Percentiles rank a stretch among this genome's conserved stretches.
phyloP scores from a whole-genome alignment of 1,139 yeast genomes.

The Meyerozyma guilliermondii region DNA sequence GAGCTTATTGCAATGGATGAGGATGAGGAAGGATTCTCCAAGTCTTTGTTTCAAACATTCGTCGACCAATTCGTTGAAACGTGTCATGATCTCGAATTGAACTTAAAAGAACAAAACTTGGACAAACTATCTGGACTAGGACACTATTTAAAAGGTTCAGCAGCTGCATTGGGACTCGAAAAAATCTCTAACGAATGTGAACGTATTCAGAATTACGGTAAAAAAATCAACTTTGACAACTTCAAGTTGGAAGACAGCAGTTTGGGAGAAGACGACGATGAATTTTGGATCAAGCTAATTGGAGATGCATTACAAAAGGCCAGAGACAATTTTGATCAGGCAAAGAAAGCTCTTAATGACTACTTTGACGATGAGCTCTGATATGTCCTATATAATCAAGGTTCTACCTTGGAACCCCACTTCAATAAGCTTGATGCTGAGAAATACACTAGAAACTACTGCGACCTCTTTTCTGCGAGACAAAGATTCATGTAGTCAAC shows the following conservation, averaged over 20 bases:
- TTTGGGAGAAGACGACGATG: constrained; percentile 20
- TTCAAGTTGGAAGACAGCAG: constrained; percentile 17
- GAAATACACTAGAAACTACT: neutral
- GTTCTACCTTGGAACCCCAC: neutral
- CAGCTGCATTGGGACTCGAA: constrained; percentile 86
- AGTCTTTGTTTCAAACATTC: constrained; percentile 71
- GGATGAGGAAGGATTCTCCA: constrained; percentile 84
- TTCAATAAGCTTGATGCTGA: neutral
- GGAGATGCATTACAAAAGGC: constrained; percentile 56
- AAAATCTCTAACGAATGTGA: constrained; percentile 86
- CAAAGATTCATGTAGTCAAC: constrained; percentile 45
- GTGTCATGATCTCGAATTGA: constrained; percentile 62
- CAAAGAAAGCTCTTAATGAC: constrained; percentile 52
- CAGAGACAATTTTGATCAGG: constrained; percentile 49
- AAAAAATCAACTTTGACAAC: constrained; percentile 42
- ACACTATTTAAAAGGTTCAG: constrained; percentile 91
- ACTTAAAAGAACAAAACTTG: constrained; percentile 46
- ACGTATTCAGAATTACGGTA: constrained; percentile 87
- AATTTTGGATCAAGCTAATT: constrained; percentile 47
- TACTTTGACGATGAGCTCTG: constrained; percentile 51
- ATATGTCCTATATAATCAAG: constrained; percentile 5
- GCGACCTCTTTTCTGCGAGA: constrained; percentile 19
- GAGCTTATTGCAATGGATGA: constrained; percentile 93
- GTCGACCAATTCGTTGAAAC: constrained; percentile 87
- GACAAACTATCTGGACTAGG: constrained; percentile 70